These are phyloP conservation scores for Entomortierella chlamydospora DNA, from an alignment of 192 early-diverging fungal species.

Conservation along the genomic window DNA sequence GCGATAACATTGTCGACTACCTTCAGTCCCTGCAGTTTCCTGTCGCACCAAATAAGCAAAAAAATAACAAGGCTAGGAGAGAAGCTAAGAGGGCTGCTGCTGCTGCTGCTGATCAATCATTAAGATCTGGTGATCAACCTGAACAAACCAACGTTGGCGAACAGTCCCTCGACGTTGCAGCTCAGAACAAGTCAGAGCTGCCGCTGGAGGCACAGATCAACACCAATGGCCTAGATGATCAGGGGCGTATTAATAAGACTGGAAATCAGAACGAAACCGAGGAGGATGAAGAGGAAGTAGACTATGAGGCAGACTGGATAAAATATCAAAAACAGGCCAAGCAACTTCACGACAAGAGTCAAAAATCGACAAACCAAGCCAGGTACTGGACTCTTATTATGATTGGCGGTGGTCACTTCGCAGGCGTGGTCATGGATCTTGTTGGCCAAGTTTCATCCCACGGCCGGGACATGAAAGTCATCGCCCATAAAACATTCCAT, in stretches of 20 bases:
- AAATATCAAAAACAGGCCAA: conserved; percentile 36
- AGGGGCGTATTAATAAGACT: neutral
- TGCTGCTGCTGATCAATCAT: neutral
- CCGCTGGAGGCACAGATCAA: neutral
- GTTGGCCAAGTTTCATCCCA: conserved; percentile 42
- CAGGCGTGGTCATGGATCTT: conserved; percentile 87
- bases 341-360: neutral
- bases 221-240: neutral
- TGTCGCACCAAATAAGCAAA: conserved; percentile 17
- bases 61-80: conserved; percentile 26
- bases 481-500: conserved; percentile 94
- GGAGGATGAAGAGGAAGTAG: conserved; percentile 22
- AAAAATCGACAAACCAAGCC: conserved; percentile 14
- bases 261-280: neutral
- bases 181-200: neutral
- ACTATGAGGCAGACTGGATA: conserved; percentile 29
- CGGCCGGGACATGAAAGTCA: conserved; percentile 56
- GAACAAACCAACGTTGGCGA: neutral
- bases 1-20: conserved; percentile 30
- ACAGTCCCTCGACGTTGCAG: neutral
- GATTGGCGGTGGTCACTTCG: conserved; percentile 92
- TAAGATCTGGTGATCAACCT: neutral
- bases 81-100: conserved; percentile 21
- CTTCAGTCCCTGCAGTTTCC: conserved; percentile 25
- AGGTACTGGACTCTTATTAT: conserved; percentile 83